A percentile compares a stretch with the other conserved stretches of the same genome.
Evolutionary conservation across 2,329 filamentous ascomycete species (phyloP).

Genomic region (Fusarium protoensiforme): DNA sequence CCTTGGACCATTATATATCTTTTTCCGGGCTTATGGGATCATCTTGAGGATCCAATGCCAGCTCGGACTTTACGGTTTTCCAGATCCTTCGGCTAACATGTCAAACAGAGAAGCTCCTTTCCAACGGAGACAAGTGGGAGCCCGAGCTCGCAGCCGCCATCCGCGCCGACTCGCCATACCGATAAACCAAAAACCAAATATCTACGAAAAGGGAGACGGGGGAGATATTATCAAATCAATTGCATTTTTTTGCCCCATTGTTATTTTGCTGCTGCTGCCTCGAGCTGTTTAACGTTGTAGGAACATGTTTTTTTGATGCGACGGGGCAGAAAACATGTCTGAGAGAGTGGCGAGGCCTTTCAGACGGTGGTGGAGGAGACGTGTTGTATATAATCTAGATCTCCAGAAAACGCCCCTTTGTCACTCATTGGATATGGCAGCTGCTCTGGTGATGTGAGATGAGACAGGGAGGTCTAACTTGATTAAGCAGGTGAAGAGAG

Average conservation of each 20-base stretch:
- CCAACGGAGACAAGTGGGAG: constrained; percentile 97
- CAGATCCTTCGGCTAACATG: constrained; percentile 31
- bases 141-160: constrained; percentile 93
- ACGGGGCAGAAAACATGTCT: constrained; percentile 13
- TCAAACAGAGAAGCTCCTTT: constrained; percentile 77
- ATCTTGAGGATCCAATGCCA: neutral
- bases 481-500: neutral
- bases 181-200: constrained; percentile 60
- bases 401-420: constrained; percentile 41
- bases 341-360: constrained; percentile 13
- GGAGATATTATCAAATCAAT: constrained; percentile 10
- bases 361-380: constrained; percentile 20
- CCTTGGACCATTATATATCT: neutral
- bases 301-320: constrained; percentile 28
- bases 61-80: constrained; percentile 14
- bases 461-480: neutral
- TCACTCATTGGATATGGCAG: constrained; percentile 28
- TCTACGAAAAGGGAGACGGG: constrained; percentile 25
- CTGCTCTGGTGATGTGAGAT: neutral
- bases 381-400: constrained; percentile 46
- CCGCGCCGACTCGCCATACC: constrained; percentile 92
- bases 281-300: constrained; percentile 31
- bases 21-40: neutral
- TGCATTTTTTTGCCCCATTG: constrained; percentile 24
- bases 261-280: constrained; percentile 18